Evolutionary conservation across 108 stramenopile genomes (phyloP).

Genomic region (Cyclostephanos invisitatus): DNA sequence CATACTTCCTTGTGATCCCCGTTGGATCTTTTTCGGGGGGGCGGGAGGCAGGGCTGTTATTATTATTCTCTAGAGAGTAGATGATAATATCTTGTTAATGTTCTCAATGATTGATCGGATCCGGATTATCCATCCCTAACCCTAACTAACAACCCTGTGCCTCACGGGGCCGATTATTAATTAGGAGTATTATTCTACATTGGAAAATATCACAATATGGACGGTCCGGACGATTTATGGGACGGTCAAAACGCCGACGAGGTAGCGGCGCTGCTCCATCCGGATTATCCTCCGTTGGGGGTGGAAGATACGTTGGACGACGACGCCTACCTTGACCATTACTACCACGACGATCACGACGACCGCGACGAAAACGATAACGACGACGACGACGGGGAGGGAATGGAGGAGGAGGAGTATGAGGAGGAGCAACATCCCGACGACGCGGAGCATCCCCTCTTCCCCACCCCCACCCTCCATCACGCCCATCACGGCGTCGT

Average conservation of each 20-base stretch:
- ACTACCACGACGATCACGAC: background rate
- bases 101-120: too few relatives aligned
- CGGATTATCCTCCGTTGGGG: constrained; percentile 5
- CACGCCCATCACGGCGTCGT: background rate
- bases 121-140: too few relatives aligned
- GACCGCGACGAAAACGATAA: background rate
- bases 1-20: too few relatives aligned
- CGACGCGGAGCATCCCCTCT: background rate
- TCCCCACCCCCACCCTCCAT: constrained; percentile 3
- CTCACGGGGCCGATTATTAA: too few relatives aligned
- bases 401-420: too few relatives aligned
- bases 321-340: background rate
- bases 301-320: background rate
- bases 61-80: too few relatives aligned
- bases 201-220: constrained; percentile 7
- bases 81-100: too few relatives aligned
- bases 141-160: too few relatives aligned
- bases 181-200: too few relatives aligned
- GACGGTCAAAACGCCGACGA: background rate
- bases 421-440: background rate
- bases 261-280: constrained; percentile 9
- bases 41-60: too few relatives aligned
- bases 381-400: background rate
- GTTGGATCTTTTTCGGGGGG: too few relatives aligned
- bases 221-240: background rate